phyloP scores from a whole-genome alignment of 257 asterid species.

The Solanum pinnatisectum region DNA sequence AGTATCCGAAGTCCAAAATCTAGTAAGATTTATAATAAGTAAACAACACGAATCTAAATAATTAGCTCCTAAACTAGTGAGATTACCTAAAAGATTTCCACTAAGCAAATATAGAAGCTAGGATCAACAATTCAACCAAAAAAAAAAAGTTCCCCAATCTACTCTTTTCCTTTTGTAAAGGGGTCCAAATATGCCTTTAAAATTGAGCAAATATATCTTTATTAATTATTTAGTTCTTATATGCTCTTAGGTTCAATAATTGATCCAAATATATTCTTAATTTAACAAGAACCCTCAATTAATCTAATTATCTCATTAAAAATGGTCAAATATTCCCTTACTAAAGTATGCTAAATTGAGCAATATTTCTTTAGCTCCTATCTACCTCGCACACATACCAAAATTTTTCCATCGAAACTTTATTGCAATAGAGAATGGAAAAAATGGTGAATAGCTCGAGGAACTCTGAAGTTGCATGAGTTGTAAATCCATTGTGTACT shows the following conservation, averaged over 20 bases:
- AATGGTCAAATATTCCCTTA: background rate
- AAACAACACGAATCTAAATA: too few species aligned
- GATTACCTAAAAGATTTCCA: background rate
- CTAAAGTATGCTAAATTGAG: background rate
- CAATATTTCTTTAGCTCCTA: background rate
- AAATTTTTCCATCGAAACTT: background rate
- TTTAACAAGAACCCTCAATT: background rate
- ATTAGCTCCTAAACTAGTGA: too few species aligned
- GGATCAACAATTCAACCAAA: too few species aligned
- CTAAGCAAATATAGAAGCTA: too few species aligned
- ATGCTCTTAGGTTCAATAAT: background rate
- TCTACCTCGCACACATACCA: background rate
- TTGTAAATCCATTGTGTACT: background rate
- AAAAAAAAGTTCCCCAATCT: too few species aligned
- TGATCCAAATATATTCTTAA: background rate
- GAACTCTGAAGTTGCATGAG: background rate
- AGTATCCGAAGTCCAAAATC: too few species aligned
- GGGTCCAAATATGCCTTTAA: background rate
- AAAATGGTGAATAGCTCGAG: background rate
- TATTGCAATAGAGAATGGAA: background rate
- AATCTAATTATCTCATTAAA: background rate
- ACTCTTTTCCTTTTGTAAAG: background rate
- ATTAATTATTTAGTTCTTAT: background rate
- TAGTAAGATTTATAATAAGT: too few species aligned
- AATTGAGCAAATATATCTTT: background rate